phyloP scores from a whole-genome alignment of 73 alveolate species.

The Symbiodinium natans region DNA sequence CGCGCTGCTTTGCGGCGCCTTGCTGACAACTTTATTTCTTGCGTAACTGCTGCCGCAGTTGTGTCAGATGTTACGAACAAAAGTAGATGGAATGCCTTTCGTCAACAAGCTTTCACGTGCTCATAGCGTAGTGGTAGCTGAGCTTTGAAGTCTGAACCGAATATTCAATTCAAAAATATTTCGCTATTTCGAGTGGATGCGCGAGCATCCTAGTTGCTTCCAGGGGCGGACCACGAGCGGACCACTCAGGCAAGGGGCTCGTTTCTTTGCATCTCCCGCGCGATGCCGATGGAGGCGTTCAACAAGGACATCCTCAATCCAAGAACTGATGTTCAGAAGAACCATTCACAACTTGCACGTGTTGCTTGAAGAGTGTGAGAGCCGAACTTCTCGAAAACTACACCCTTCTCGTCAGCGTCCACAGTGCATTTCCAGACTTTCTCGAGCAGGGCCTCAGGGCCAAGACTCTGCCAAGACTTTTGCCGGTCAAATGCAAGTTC shows the following conservation, averaged over 20 bases:
- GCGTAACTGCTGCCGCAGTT: too few species aligned
- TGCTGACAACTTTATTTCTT: background rate
- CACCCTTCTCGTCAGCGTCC: slow-evolving; percentile 71
- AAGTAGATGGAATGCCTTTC: too few species aligned
- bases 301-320: slow-evolving; percentile 46
- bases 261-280: slow-evolving; percentile 65
- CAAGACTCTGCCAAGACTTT: too few species aligned
- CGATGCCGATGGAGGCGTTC: slow-evolving; percentile 59
- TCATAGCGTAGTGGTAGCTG: too few species aligned
- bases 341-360: too few species aligned
- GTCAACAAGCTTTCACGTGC: too few species aligned
- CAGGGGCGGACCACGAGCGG: background rate
- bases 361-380: too few species aligned
- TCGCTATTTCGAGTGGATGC: background rate
- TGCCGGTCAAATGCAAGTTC: too few species aligned
- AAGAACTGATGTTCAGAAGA: too few species aligned
- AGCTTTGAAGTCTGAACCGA: background rate
- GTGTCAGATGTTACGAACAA: too few species aligned
- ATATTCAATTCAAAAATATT: background rate
- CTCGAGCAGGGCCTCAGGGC: slow-evolving; percentile 27
- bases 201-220: background rate
- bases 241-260: slow-evolving; percentile 18
- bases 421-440: slow-evolving; percentile 80
- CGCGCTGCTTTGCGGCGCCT: slow-evolving; percentile 87
- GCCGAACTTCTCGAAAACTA: slow-evolving; percentile 17